phyloP scores from a whole-genome alignment of 345 rosid species.

The Citrus medica region DNA sequence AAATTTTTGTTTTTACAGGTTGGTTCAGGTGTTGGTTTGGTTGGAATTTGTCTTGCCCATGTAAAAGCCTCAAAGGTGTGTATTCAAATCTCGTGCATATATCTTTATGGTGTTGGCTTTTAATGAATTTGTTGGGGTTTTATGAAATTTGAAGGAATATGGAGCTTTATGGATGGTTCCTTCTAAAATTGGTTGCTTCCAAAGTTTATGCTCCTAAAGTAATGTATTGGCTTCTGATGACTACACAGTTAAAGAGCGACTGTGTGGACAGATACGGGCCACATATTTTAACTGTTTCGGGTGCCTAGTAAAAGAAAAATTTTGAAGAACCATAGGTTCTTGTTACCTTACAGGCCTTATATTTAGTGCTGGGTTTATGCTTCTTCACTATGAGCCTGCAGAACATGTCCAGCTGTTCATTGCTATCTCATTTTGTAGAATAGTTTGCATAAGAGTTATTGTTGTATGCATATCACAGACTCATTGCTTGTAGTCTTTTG shows the following conservation, averaged over 20 bases:
- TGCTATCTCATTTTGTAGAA: background rate
- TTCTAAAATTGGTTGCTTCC: conserved; percentile 59
- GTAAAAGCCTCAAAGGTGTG: conserved; percentile 73
- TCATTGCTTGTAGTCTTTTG: background rate
- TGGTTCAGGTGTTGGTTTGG: conserved; percentile 90
- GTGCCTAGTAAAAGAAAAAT: background rate
- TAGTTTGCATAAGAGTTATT: background rate
- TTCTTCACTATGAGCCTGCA: background rate
- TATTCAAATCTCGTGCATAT: background rate
- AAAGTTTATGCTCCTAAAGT: conserved; percentile 70
- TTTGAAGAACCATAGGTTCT: conserved; percentile 1
- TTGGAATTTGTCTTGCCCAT: conserved; percentile 79
- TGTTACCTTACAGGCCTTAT: background rate
- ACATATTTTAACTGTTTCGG: conserved; percentile 29
- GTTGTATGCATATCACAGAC: background rate
- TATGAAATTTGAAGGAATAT: conserved; percentile 5
- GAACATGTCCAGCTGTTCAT: background rate
- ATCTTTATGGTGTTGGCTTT: background rate
- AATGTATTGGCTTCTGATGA: conserved; percentile 73
- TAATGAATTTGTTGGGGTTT: background rate
- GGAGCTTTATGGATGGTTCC: conserved; percentile 60
- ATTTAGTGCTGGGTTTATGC: background rate
- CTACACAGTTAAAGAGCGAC: conserved; percentile 50
- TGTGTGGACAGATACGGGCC: conserved; percentile 92
- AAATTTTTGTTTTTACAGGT: conserved; percentile 42